These are phyloP conservation scores for Ilyonectria mors-panacis DNA, from an alignment of 2,329 filamentous ascomycete species.

Conservation along the genomic window DNA sequence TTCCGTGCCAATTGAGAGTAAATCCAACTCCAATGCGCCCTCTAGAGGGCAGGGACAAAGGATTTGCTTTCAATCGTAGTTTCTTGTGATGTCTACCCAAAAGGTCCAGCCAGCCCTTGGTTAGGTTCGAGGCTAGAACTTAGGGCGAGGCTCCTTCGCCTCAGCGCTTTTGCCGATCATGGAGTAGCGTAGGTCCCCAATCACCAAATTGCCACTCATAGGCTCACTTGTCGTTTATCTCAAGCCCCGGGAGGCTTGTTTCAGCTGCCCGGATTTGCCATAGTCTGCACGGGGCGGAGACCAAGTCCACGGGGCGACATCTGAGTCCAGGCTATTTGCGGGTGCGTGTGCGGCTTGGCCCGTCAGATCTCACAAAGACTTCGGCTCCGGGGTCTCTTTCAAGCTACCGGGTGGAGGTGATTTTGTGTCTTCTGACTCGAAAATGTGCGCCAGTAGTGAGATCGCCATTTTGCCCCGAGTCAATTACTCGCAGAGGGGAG, in stretches of 20 bases:
- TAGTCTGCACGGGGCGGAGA: slow-evolving; percentile 12
- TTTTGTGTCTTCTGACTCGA: neutral
- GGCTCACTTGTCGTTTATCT: neutral
- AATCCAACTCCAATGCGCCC: too few relatives aligned
- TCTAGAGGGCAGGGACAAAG: too few relatives aligned
- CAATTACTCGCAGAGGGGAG: too few relatives aligned
- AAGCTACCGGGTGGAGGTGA: neutral
- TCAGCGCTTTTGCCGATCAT: neutral
- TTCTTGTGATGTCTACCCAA: too few relatives aligned
- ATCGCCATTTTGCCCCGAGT: neutral
- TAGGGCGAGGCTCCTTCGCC: neutral
- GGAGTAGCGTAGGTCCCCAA: neutral
- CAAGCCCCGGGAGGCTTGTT: slow-evolving; percentile 13
- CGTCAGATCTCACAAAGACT: neutral
- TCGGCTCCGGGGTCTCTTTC: neutral
- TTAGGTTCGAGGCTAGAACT: neutral
- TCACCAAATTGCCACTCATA: neutral
- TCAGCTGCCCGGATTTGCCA: slow-evolving; percentile 10
- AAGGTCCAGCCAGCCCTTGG: too few relatives aligned
- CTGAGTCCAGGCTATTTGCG: slow-evolving; percentile 4
- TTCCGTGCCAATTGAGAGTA: too few relatives aligned
- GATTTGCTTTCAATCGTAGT: too few relatives aligned
- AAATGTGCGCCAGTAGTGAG: neutral
- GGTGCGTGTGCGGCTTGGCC: neutral
- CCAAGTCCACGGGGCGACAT: slow-evolving; percentile 5